phyloP scores from a whole-genome alignment of 1,284 basidiomycete species.

The Agaricales sp. region DNA sequence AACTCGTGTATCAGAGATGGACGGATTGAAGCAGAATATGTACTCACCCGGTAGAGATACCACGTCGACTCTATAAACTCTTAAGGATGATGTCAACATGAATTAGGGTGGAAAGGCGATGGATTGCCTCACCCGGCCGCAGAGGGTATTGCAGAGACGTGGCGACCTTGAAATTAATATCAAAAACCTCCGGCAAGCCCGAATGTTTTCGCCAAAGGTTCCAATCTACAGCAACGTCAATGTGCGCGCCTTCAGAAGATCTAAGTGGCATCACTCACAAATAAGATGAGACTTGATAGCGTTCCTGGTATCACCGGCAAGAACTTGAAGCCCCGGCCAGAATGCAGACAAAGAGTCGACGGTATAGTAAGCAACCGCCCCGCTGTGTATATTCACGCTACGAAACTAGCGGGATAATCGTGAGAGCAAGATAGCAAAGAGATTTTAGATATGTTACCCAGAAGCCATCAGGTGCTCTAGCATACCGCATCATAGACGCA shows the following conservation, averaged over 20 bases:
- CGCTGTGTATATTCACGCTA: slow-evolving; percentile 68
- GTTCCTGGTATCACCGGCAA: slow-evolving; percentile 83
- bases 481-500: slow-evolving; percentile 79
- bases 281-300: slow-evolving; percentile 81
- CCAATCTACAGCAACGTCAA: slow-evolving; percentile 66
- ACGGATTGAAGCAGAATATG: background rate
- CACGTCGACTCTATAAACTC: slow-evolving; percentile 93
- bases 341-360: slow-evolving; percentile 84
- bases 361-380: slow-evolving; percentile 57
- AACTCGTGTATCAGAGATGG: slow-evolving; percentile 8
- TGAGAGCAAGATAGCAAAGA: background rate
- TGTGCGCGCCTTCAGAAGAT: background rate
- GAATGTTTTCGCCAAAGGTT: slow-evolving; percentile 81
- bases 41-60: slow-evolving; percentile 78
- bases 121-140: slow-evolving; percentile 46
- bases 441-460: slow-evolving; percentile 45
- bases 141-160: slow-evolving; percentile 80
- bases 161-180: slow-evolving; percentile 61
- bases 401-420: slow-evolving; percentile 48
- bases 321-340: slow-evolving; percentile 82
- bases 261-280: slow-evolving; percentile 37
- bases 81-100: slow-evolving; percentile 17
- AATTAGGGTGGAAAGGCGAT: slow-evolving; percentile 4
- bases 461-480: slow-evolving; percentile 75
- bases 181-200: slow-evolving; percentile 86